A percentile compares a stretch with the other conserved stretches of the same genome.
phyloP scores from a whole-genome alignment of 2,329 filamentous ascomycete species.

The Teratosphaeria viscida region DNA sequence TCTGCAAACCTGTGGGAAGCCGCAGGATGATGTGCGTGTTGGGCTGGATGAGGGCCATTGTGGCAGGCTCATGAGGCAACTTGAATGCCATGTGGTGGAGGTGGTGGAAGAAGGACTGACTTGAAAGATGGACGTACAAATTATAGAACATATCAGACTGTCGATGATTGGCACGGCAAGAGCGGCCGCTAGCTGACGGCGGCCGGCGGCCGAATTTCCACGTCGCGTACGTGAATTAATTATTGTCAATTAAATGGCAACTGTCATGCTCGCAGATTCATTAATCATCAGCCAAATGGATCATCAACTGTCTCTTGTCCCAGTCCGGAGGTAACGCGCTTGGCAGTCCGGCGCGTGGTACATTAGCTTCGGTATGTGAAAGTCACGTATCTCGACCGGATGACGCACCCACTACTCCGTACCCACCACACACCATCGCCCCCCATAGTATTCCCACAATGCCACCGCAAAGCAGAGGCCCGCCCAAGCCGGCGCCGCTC shows the following conservation, averaged over 20 bases:
- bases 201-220: too few species aligned
- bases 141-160: too few species aligned
- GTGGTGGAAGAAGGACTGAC: background rate
- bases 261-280: too few species aligned
- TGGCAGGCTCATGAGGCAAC: background rate
- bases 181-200: too few species aligned
- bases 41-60: constrained; percentile 31
- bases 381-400: background rate
- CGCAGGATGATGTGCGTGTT: constrained; percentile 44
- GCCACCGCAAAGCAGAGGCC: constrained; percentile 36
- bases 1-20: constrained; percentile 48
- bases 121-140: background rate
- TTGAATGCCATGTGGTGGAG: background rate
- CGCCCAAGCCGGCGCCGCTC: constrained; percentile 14
- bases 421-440: background rate
- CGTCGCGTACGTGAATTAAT: too few species aligned
- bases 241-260: too few species aligned
- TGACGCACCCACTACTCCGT: background rate
- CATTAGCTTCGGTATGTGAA: background rate
- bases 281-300: too few species aligned
- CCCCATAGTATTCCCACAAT: background rate
- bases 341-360: background rate
- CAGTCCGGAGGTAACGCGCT: background rate
- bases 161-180: too few species aligned
- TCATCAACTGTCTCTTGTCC: too few species aligned